Percentiles rank a stretch among this genome's conserved stretches.
Conservation (phyloP, 2,329 filamentous ascomycete genomes). For the Cladosporium oxysporum region DNA sequence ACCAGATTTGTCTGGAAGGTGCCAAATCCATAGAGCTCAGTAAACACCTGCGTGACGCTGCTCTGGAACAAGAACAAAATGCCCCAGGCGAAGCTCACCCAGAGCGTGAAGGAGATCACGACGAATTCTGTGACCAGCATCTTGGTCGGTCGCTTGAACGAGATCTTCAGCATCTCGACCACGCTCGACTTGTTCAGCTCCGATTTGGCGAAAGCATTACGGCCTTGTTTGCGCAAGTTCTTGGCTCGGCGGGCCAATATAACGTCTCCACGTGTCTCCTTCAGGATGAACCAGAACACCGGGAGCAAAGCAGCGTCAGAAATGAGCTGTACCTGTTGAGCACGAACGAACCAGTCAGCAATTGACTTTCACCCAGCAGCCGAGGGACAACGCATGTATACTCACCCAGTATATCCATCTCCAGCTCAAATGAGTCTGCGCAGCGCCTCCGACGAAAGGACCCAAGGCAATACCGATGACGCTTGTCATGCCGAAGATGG, state of each 20-base stretch:
- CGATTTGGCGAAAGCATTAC: constrained; percentile 49
- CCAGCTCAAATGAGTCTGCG: constrained; percentile 31
- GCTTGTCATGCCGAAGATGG: constrained; percentile 33
- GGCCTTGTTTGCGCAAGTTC: constrained; percentile 43
- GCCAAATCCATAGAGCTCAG: constrained; percentile 44
- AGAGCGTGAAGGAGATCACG: constrained; percentile 49
- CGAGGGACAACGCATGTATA: not conserved
- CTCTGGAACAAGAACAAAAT: constrained; percentile 49
- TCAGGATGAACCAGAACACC: constrained; percentile 39
- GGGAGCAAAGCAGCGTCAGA: constrained; percentile 29
- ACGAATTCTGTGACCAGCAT: constrained; percentile 54
- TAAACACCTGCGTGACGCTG: constrained; percentile 51
- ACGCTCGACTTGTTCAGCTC: constrained; percentile 41
- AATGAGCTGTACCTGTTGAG: constrained; percentile 35
- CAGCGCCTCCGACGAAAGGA: constrained; percentile 36
- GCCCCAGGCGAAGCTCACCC: constrained; percentile 36
- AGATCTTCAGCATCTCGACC: constrained; percentile 32
- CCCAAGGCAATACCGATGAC: constrained; percentile 38
- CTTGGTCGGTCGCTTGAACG: constrained; percentile 43
- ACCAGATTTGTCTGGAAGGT: constrained; percentile 44
- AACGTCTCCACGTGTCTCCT: constrained; percentile 54
- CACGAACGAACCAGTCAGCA: not conserved
- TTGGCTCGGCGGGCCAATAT: constrained; percentile 54
- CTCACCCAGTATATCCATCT: constrained; percentile 34
- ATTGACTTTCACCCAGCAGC: not conserved